Base-by-base conservation (phyloP, 2,329 filamentous ascomycete genomes). In the Fonsecaea pedrosoi region DNA sequence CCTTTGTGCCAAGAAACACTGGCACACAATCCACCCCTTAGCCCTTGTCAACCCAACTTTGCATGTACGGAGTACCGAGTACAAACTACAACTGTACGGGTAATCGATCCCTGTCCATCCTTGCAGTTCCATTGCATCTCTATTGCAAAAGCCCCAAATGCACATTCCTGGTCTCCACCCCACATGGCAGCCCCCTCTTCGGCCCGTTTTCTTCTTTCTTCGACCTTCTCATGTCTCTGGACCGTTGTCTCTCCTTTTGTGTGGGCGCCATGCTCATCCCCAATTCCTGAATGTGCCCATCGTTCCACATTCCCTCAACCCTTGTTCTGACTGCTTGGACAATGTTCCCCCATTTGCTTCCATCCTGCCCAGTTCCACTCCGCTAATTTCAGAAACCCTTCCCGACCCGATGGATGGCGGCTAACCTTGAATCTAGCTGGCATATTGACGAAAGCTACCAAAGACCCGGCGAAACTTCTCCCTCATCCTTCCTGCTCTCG, bases 351-450 rank as follows among this genome's bases (percentile, higher is more conserved):
- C 18, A 50, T 50, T 50, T 50, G 45, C 45, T 50, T 50, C 45
- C 45, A 50, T 25, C 18, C 18, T 50, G 45, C 45, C 45, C 45
- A 25, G 18, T 25, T 25, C 18, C 18, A 25, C 45, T 50, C 45
- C 45, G 13, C 45, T 50, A 50, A 50, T 50, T 50, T 50, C 45
- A 50, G 45, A 50, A 50, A 50, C 45, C 45, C 45, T 50, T 50
- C 45, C 45, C 45, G 53, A 55, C 53, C 53, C 53, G 53, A 55
- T 55, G 53, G 53, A 55, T 55, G 53, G 53, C 53, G 53, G 53
- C 53, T 55, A 55, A 55, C 53, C 34, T 55, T 34, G n/a, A 34
- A 34, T 30, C 30, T 25, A 55, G 30, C n/a, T 8, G 30, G 53
- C 15, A 12, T 55, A 34, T 55, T n/a, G 50, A 34, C 21, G 10